Evolutionary conservation across 495 filamentous ascomycete species (phyloP).

Genomic region (Extremus antarcticus): DNA sequence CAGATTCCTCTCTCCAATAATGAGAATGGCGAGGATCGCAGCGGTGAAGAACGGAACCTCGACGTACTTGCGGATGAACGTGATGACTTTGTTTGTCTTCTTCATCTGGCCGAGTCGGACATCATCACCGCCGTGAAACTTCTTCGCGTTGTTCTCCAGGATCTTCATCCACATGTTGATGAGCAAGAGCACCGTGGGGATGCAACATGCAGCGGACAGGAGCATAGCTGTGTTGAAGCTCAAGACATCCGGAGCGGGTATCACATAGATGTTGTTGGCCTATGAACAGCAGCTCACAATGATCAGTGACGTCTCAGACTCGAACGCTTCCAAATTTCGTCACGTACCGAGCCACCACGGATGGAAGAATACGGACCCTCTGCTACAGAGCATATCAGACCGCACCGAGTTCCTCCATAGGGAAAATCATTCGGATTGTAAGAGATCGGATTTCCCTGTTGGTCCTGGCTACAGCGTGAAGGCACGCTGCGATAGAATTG

Average conservation of each 20-base stretch:
- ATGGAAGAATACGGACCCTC: slow-evolving; percentile 40
- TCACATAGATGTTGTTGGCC: slow-evolving; percentile 45
- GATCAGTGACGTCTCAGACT: no score
- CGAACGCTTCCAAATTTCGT: no score
- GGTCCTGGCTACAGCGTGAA: slow-evolving; percentile 31
- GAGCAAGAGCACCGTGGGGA: slow-evolving; percentile 47
- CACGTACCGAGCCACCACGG: slow-evolving; percentile 34
- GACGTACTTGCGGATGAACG: slow-evolving; percentile 38
- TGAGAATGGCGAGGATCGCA: slow-evolving; percentile 43
- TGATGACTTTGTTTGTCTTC: slow-evolving; percentile 32
- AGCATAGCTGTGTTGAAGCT: slow-evolving; percentile 45
- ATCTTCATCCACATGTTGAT: slow-evolving; percentile 51
- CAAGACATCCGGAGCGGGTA: slow-evolving; percentile 40
- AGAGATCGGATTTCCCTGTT: slow-evolving; percentile 30
- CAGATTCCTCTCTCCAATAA: slow-evolving; percentile 49
- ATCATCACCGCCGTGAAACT: slow-evolving; percentile 25
- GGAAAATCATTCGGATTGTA: slow-evolving; percentile 27
- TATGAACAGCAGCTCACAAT: no score
- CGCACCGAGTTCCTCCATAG: slow-evolving; percentile 29
- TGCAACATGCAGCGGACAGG: slow-evolving; percentile 47
- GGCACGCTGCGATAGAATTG: slow-evolving; percentile 45
- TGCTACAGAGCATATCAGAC: slow-evolving; percentile 33
- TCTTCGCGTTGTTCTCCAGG: slow-evolving; percentile 44
- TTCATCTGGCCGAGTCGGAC: slow-evolving; percentile 28
- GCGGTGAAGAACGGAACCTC: slow-evolving; percentile 44